A percentile compares a stretch with the other conserved stretches of the same genome.
phyloP scores from a whole-genome alignment of 805 yeast species.

The Candida saitoana region DNA sequence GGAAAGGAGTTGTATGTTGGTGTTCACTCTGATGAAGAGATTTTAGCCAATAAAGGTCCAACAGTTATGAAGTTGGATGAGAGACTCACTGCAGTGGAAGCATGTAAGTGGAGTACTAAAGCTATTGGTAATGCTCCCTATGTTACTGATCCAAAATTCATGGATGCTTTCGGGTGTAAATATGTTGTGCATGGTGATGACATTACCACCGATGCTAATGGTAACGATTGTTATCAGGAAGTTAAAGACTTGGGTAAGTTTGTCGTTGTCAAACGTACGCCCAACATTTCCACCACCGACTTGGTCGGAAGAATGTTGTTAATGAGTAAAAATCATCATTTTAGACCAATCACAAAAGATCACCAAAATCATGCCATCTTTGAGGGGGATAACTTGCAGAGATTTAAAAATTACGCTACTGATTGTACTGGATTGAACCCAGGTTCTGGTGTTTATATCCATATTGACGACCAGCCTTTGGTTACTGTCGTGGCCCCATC shows the following conservation, averaged over 20 bases:
- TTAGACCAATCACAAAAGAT: slow-evolving; percentile 25
- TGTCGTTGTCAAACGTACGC: slow-evolving; percentile 88
- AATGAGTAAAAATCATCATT: slow-evolving; percentile 57
- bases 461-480: slow-evolving; percentile 23
- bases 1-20: slow-evolving; percentile 80
- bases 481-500: slow-evolving; percentile 34
- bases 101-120: slow-evolving; percentile 82
- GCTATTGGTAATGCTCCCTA: slow-evolving; percentile 83
- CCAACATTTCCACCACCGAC: slow-evolving; percentile 92
- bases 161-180: slow-evolving; percentile 70
- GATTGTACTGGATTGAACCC: slow-evolving; percentile 55
- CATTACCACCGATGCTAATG: slow-evolving; percentile 92
- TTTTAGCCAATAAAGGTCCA: slow-evolving; percentile 79
- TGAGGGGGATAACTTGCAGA: slow-evolving; percentile 32
- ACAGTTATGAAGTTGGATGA: slow-evolving; percentile 86
- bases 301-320: slow-evolving; percentile 83
- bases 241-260: slow-evolving; percentile 85
- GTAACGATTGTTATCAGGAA: slow-evolving; percentile 84
- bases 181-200: slow-evolving; percentile 99
- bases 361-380: slow-evolving; percentile 24
- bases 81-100: slow-evolving; percentile 77
- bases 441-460: slow-evolving; percentile 55
- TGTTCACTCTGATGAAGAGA: slow-evolving; percentile 89
- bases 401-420: slow-evolving; percentile 55
- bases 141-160: slow-evolving; percentile 78